Base-by-base conservation (phyloP, 495 filamentous ascomycete genomes). In the Penicillium alfredii region DNA sequence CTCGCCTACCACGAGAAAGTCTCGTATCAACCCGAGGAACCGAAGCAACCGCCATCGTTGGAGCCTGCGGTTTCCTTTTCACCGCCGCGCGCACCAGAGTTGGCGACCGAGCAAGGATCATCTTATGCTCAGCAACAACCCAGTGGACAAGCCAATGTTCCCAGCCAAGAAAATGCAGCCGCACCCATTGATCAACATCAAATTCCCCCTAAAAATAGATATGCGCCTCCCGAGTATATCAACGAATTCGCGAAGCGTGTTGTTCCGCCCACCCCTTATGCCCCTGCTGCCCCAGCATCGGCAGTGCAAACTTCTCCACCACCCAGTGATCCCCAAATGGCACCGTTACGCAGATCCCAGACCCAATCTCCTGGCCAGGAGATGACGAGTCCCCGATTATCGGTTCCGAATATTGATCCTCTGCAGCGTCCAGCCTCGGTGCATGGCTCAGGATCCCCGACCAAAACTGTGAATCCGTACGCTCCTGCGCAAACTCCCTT, bases 301-400 rank as follows among this genome's bases (percentile, higher is more conserved):
- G 73, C 38, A 46, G 56, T 51, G 30, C 45, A 34, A 23, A 42
- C 22, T 51, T 42, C 44, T 33, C 47, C 54, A 1, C 49, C 45
- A 40, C 21, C 55, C 9, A 39, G 42, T 15, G 55, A 59, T 9
- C 24, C 45, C 3, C 50, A 54, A 16, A 64, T 61, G 42, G 64
- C 63, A 14, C 73, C 84, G 11, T 81, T 83, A 6, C 74, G 75
- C 31, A 75, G 88, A 34, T 85, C 89, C 9, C 82, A 87, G 46
- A 95, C 90, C 1, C 86, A 93, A 54, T 94, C 88, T 12, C 90
- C 92, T 5, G 77, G 80, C 12, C 62, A 60, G 25, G 61, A 63
- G 23, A 20, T 77, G 25, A 69, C 72, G 36, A 73, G 75, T 12
- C 67, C 73, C 3, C 69, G 68, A 16, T 61, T 72, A 12, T 51